A percentile compares a stretch with the other conserved stretches of the same genome.
Conservation (phyloP, 2,329 filamentous ascomycete species). For the Nigrospora osmanthi region DNA sequence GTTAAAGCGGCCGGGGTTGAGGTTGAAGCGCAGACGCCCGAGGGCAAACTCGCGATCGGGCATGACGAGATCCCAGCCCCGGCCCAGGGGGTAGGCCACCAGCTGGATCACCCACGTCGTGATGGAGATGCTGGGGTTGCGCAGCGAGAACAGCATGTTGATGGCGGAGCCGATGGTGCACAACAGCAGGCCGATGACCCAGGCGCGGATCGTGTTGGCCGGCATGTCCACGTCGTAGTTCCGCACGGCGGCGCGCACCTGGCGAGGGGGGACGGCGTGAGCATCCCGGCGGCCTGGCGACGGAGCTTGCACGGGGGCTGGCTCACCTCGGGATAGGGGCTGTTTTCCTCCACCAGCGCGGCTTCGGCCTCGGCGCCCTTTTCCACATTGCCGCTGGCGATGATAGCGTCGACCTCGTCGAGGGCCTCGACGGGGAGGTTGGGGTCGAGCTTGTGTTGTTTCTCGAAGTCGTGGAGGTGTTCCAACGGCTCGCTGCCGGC, state of each 20-base stretch:
- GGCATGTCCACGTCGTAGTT: slow-evolving; percentile 45
- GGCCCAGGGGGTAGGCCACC: slow-evolving; percentile 39
- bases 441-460: slow-evolving; percentile 48
- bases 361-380: slow-evolving; percentile 37
- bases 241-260: slow-evolving; percentile 24
- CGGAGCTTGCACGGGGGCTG: neutral
- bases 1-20: slow-evolving; percentile 36
- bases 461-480: slow-evolving; percentile 32
- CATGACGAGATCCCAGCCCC: slow-evolving; percentile 24
- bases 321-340: slow-evolving; percentile 41
- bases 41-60: slow-evolving; percentile 23
- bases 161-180: slow-evolving; percentile 49
- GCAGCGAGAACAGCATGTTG: slow-evolving; percentile 45
- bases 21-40: slow-evolving; percentile 26
- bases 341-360: slow-evolving; percentile 43
- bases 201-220: slow-evolving; percentile 51
- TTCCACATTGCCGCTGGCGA: slow-evolving; percentile 34
- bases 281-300: slow-evolving; percentile 8
- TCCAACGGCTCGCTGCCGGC: slow-evolving; percentile 11
- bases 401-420: slow-evolving; percentile 40
- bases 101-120: slow-evolving; percentile 48
- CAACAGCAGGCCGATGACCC: slow-evolving; percentile 48
- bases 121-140: slow-evolving; percentile 42
- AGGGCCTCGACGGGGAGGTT: slow-evolving; percentile 45
- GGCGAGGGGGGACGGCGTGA: slow-evolving; percentile 3